These are phyloP conservation scores for Thielaviopsis populi DNA, from an alignment of 2,329 filamentous ascomycete species.

Conservation along the genomic window DNA sequence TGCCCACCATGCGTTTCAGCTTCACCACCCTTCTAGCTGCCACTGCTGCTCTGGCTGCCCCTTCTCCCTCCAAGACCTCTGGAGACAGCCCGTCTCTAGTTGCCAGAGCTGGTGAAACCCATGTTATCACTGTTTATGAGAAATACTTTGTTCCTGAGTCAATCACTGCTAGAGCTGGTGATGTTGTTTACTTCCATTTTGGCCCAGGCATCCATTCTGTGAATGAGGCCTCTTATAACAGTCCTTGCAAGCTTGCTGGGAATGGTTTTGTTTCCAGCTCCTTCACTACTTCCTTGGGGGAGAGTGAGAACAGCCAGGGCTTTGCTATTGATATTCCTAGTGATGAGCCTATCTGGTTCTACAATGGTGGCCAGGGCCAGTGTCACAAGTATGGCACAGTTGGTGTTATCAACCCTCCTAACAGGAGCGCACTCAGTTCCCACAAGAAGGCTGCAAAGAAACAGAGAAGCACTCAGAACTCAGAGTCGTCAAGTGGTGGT, in stretches of 20 bases:
- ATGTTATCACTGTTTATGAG: background rate
- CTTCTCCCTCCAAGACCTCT: no score
- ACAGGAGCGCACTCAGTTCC: background rate
- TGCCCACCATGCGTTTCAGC: no score
- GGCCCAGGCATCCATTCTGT: background rate
- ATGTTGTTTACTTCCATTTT: background rate
- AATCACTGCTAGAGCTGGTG: background rate
- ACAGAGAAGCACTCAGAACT: no score
- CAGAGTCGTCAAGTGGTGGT: no score
- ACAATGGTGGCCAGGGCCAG: background rate
- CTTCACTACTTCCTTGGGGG: background rate
- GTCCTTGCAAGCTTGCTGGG: slow-evolving; percentile 31
- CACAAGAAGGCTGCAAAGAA: background rate
- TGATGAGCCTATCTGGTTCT: background rate
- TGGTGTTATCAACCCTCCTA: slow-evolving; percentile 20
- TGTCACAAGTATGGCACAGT: slow-evolving; percentile 21
- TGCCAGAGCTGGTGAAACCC: no score
- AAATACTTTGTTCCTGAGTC: background rate
- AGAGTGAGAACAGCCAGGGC: slow-evolving; percentile 21
- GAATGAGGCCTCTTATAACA: slow-evolving; percentile 23
- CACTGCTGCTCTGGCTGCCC: no score
- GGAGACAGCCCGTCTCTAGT: no score
- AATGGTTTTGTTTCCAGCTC: background rate
- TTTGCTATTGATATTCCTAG: slow-evolving; percentile 22
- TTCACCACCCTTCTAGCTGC: no score